Conservation (phyloP, 495 filamentous ascomycete genomes). For the Neurospora sp. region DNA sequence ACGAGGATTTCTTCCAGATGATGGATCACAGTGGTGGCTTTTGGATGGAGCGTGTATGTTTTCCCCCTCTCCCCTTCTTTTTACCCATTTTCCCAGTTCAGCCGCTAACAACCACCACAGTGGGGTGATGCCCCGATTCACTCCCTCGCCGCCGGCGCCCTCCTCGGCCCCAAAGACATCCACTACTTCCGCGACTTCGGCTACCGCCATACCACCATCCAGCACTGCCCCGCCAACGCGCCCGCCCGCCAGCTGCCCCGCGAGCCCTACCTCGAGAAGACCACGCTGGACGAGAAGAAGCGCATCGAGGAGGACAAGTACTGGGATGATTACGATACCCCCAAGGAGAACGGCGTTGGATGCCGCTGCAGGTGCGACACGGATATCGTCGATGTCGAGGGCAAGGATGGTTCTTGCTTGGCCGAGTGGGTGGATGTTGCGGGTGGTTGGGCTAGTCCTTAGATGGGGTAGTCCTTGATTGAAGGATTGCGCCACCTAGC, state of each 20-base stretch:
- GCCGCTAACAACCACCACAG: slow-evolving; percentile 36
- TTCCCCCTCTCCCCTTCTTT: neutral
- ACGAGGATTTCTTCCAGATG: slow-evolving; percentile 98
- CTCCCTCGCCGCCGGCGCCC: slow-evolving; percentile 86
- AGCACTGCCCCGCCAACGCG: slow-evolving; percentile 96
- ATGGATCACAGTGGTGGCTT: slow-evolving; percentile 98
- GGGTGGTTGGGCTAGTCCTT: slow-evolving; percentile 74
- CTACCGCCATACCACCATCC: slow-evolving; percentile 96
- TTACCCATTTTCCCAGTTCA: neutral
- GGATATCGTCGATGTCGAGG: slow-evolving; percentile 96
- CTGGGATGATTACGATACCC: slow-evolving; percentile 79
- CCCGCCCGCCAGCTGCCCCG: slow-evolving; percentile 79
- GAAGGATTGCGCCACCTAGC: neutral
- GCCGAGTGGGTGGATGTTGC: slow-evolving; percentile 97
- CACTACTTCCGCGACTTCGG: slow-evolving; percentile 99
- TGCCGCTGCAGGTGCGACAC: slow-evolving; percentile 96
- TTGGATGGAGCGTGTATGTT: slow-evolving; percentile 92
- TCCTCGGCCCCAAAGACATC: slow-evolving; percentile 74
- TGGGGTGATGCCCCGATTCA: slow-evolving; percentile 99
- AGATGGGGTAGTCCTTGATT: slow-evolving; percentile 51
- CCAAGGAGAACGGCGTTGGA: slow-evolving; percentile 93
- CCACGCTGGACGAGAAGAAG: slow-evolving; percentile 75
- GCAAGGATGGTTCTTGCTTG: slow-evolving; percentile 90
- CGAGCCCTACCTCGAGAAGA: slow-evolving; percentile 73
- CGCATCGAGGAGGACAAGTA: slow-evolving; percentile 92